Evolutionary conservation across 1,284 basidiomycete species (phyloP).

Genomic region (Pseudozyma tsukubaensis): DNA sequence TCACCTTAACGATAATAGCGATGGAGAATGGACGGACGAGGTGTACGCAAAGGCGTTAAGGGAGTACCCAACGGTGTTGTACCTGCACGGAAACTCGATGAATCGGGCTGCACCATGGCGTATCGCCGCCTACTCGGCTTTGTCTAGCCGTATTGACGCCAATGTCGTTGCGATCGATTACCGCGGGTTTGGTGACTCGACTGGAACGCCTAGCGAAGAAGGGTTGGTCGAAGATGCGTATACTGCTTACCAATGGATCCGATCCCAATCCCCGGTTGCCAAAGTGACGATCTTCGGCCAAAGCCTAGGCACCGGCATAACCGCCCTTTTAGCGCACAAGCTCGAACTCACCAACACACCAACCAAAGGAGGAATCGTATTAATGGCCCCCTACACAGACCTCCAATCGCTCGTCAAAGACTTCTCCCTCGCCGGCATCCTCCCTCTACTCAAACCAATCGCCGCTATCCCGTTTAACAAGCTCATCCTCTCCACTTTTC

Average conservation of each 20-base stretch:
- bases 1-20: slow-evolving; percentile 54
- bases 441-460: slow-evolving; percentile 79
- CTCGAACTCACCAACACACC: slow-evolving; percentile 69
- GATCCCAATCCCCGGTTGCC: not conserved
- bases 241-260: slow-evolving; percentile 84
- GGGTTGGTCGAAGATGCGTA: slow-evolving; percentile 82
- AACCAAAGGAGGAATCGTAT: slow-evolving; percentile 75
- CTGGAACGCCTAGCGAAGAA: slow-evolving; percentile 78
- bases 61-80: slow-evolving; percentile 49
- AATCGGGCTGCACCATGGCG: slow-evolving; percentile 79
- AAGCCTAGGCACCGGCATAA: slow-evolving; percentile 83
- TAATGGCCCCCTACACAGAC: slow-evolving; percentile 82
- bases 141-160: slow-evolving; percentile 75
- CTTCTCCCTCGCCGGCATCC: slow-evolving; percentile 73
- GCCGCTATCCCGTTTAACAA: slow-evolving; percentile 78
- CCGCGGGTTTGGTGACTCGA: slow-evolving; percentile 90
- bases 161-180: slow-evolving; percentile 90
- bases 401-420: slow-evolving; percentile 77
- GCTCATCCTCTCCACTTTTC: slow-evolving; percentile 74
- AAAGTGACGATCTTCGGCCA: slow-evolving; percentile 84
- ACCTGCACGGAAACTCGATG: slow-evolving; percentile 89
- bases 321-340: slow-evolving; percentile 73
- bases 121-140: slow-evolving; percentile 75
- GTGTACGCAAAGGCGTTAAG: slow-evolving; percentile 47
- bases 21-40: slow-evolving; percentile 29